These are phyloP conservation scores for Karstenula rhodostoma DNA, from an alignment of 2,329 filamentous ascomycete species.

Conservation along the genomic window DNA sequence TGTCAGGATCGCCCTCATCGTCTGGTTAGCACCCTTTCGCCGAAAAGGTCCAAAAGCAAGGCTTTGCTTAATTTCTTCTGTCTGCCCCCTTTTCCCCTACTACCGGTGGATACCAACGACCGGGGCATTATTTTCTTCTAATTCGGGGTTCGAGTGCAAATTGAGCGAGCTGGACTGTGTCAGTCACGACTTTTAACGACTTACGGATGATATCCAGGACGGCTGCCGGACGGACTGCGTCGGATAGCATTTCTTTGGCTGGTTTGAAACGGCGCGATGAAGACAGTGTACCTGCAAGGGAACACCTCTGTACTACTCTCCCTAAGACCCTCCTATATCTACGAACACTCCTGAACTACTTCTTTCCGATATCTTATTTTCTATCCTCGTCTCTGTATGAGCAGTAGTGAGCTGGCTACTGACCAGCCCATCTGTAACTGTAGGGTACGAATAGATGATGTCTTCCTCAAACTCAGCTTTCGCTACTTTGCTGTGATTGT, in stretches of 20 bases:
- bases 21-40: conserved; percentile 14
- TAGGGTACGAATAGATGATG: not conserved
- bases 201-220: conserved; percentile 52
- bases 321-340: conserved; percentile 14
- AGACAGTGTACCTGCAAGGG: conserved; percentile 10
- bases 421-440: not conserved
- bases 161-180: conserved; percentile 43
- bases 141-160: conserved; percentile 41
- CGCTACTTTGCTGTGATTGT: no score
- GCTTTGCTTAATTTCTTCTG: conserved; percentile 40
- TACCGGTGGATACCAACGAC: conserved; percentile 44
- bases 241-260: conserved; percentile 39
- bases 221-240: conserved; percentile 34
- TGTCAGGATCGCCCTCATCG: conserved; percentile 12
- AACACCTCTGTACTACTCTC: conserved; percentile 20
- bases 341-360: conserved; percentile 6
- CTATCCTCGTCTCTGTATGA: not conserved
- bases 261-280: conserved; percentile 14
- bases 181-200: conserved; percentile 53
- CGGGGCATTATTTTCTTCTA: conserved; percentile 42
- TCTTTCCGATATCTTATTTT: conserved; percentile 2
- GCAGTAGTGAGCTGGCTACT: not conserved
- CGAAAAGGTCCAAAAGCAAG: conserved; percentile 40
- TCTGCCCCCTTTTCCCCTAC: conserved; percentile 30
- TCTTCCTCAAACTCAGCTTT: not conserved